Percentiles rank a stretch among this genome's conserved stretches.
Evolutionary conservation across 257 asterid genomes (phyloP).

Genomic region (Scutellaria minor): DNA sequence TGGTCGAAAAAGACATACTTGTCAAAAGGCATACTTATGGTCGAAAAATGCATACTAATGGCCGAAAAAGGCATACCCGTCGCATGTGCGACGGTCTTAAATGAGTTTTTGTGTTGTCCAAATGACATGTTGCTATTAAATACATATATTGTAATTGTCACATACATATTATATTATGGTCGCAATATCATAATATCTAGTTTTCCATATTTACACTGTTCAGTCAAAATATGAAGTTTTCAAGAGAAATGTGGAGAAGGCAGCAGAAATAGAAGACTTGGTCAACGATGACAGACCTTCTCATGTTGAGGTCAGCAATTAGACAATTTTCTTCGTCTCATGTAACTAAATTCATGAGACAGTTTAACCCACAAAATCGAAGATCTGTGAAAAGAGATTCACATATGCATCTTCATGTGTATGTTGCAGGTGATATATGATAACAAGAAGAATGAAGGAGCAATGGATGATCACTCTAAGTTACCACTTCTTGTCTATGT

Average conservation of each 20-base stretch:
- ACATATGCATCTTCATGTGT: neutral
- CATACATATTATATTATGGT: too few relatives aligned
- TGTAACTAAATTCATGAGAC: too few relatives aligned
- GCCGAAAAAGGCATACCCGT: too few relatives aligned
- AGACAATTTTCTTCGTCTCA: too few relatives aligned
- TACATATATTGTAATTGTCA: too few relatives aligned
- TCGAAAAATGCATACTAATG: too few relatives aligned
- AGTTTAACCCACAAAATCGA: neutral
- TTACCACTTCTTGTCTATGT: conserved; percentile 66
- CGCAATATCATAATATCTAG: too few relatives aligned
- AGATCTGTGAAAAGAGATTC: neutral
- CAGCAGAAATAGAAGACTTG: conserved; percentile 56
- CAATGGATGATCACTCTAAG: conserved; percentile 33
- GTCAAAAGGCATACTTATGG: too few relatives aligned
- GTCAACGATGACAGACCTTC: conserved; percentile 64
- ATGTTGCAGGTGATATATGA: conserved; percentile 64
- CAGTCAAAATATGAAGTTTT: conserved; percentile 65
- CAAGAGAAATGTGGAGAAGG: conserved; percentile 79
- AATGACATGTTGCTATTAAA: too few relatives aligned
- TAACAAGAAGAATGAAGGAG: conserved; percentile 40
- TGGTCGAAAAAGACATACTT: too few relatives aligned
- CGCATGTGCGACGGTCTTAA: too few relatives aligned
- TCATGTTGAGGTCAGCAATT: conserved; percentile 53
- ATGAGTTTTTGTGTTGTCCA: too few relatives aligned
- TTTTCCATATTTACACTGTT: neutral